Evolutionary conservation across 176 grass and related monocot genomes (phyloP).

Genomic region (Dendrocalamus sinicus): DNA sequence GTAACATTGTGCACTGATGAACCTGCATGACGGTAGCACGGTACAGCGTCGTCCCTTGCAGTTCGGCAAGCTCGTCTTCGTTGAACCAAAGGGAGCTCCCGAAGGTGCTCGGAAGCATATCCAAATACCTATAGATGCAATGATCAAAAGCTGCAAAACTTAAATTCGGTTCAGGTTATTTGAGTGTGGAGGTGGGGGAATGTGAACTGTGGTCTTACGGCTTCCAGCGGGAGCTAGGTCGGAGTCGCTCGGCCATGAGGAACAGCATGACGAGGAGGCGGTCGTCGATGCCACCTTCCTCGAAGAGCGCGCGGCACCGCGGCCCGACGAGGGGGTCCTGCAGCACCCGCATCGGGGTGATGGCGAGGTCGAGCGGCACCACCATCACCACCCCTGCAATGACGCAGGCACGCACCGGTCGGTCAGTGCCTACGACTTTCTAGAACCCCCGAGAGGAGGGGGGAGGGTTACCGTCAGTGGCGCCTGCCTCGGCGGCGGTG

Average conservation of each 20-base stretch:
- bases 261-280: conserved; percentile 90
- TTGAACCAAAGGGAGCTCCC: conserved; percentile 79
- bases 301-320: conserved; percentile 70
- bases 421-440: neutral
- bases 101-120: conserved; percentile 85
- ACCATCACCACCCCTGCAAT: conserved; percentile 74
- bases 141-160: neutral
- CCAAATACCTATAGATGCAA: conserved; percentile 62
- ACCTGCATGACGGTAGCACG: conserved; percentile 77
- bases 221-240: conserved; percentile 84
- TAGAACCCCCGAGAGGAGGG: neutral
- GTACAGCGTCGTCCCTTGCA: conserved; percentile 84
- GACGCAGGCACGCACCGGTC: neutral
- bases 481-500: conserved; percentile 29
- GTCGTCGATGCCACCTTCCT: conserved; percentile 72
- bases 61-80: conserved; percentile 67
- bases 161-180: neutral
- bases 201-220: conserved; percentile 52
- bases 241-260: conserved; percentile 84
- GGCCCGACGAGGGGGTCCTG: conserved; percentile 76
- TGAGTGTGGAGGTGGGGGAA: neutral
- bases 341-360: conserved; percentile 90
- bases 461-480: conserved; percentile 47
- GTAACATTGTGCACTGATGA: neutral
- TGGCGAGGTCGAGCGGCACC: conserved; percentile 84